phyloP scores from a whole-genome alignment of 1,284 basidiomycete species.

The Cutaneotrichosporon sp. region DNA sequence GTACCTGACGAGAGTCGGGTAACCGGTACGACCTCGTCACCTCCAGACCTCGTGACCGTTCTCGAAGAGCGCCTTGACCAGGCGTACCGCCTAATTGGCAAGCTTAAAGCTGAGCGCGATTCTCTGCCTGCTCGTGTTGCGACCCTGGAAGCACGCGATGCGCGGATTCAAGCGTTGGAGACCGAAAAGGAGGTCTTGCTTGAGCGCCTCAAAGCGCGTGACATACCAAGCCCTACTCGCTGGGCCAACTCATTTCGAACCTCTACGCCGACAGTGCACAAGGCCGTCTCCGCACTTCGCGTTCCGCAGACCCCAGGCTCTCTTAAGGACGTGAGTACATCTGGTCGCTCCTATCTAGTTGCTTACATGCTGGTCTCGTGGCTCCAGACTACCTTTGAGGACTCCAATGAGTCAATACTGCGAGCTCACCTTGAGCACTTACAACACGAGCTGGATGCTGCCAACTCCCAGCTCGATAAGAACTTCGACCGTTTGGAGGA shows the following conservation, averaged over 20 bases:
- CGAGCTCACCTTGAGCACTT: conserved; percentile 48
- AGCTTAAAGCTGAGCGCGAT: conserved; percentile 60
- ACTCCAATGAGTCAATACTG: conserved; percentile 43
- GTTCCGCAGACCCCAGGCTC: conserved; percentile 45
- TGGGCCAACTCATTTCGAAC: conserved; percentile 9
- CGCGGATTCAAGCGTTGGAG: conserved; percentile 39
- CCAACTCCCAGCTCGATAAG: conserved; percentile 50
- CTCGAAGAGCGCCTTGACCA: conserved; percentile 73
- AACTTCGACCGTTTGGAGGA: conserved; percentile 50
- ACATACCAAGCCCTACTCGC: not conserved
- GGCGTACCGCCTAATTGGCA: conserved; percentile 72
- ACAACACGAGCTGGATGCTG: conserved; percentile 45
- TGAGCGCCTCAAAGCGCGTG: conserved; percentile 17
- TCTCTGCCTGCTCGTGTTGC: conserved; percentile 33
- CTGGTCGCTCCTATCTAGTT: not conserved
- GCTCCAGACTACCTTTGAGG: conserved; percentile 39
- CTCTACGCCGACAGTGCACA: conserved; percentile 34
- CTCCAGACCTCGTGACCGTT: conserved; percentile 24
- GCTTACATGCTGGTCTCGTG: conserved; percentile 36
- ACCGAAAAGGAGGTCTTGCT: conserved; percentile 35
- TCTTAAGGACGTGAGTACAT: conserved; percentile 37
- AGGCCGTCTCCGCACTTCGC: conserved; percentile 33
- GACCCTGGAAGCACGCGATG: conserved; percentile 33
- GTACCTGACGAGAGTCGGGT: not conserved
- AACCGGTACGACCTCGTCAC: not conserved